These are phyloP conservation scores for Lachancea meyersii DNA, from an alignment of 805 yeast species.

Conservation along the genomic window DNA sequence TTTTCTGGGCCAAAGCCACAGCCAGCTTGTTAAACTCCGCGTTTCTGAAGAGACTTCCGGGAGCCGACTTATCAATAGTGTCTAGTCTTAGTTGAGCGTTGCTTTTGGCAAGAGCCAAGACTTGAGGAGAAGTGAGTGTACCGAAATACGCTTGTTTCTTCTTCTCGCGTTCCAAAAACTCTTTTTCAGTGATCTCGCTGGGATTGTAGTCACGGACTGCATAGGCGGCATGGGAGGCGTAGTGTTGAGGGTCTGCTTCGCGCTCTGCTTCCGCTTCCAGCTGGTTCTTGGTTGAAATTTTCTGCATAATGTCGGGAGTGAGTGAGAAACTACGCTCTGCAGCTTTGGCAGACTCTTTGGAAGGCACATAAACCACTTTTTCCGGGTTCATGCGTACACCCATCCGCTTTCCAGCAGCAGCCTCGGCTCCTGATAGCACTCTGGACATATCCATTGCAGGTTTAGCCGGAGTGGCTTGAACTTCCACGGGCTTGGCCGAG, in stretches of 20 bases:
- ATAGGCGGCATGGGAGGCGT: constrained; percentile 40
- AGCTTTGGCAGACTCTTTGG: constrained; percentile 21
- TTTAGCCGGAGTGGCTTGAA: constrained; percentile 4
- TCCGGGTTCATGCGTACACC: constrained; percentile 11
- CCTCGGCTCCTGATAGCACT: constrained; percentile 28
- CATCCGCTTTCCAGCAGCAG: constrained; percentile 25
- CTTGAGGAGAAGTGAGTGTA: constrained; percentile 33
- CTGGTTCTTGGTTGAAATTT: constrained; percentile 18
- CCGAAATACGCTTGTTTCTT: constrained; percentile 25
- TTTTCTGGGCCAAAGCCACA: constrained; percentile 65
- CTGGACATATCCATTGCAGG: constrained; percentile 23
- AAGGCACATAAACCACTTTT: constrained; percentile 12
- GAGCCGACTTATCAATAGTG: constrained; percentile 40
- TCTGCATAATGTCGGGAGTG: constrained; percentile 19
- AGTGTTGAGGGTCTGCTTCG: constrained; percentile 44
- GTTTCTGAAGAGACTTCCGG: constrained; percentile 33
- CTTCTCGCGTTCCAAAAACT: constrained; percentile 40
- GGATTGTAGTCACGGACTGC: constrained; percentile 36
- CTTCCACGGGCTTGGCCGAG: constrained; percentile 11
- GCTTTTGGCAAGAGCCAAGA: constrained; percentile 45
- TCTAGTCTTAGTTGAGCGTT: constrained; percentile 42
- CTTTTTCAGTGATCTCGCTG: constrained; percentile 33
- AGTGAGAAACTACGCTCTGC: constrained; percentile 19
- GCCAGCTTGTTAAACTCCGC: constrained; percentile 67
- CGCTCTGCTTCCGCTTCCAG: constrained; percentile 59